Evolutionary conservation across 352 stramenopile genomes (phyloP).

Genomic region (Phytophthora podocarpi): DNA sequence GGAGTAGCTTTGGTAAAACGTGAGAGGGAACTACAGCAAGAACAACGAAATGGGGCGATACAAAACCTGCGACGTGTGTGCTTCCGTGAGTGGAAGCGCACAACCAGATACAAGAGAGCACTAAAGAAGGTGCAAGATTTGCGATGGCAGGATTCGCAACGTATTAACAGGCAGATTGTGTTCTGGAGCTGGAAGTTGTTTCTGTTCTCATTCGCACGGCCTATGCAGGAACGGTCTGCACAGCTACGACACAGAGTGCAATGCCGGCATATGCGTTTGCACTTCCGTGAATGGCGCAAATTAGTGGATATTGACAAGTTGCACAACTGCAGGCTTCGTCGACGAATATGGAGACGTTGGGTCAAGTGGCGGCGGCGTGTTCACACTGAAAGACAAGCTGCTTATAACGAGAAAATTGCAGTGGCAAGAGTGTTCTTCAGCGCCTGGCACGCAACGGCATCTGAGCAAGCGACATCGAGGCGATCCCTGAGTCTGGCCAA

Average conservation of each 20-base stretch:
- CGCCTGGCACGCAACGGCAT: slow-evolving; percentile 48
- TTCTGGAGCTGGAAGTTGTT: slow-evolving; percentile 66
- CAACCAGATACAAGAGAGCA: slow-evolving; percentile 23
- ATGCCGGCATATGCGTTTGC: background rate
- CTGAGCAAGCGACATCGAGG: slow-evolving; percentile 39
- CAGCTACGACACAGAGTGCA: slow-evolving; percentile 13
- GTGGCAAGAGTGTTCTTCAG: slow-evolving; percentile 39
- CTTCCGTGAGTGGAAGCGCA: slow-evolving; percentile 38
- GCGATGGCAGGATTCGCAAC: slow-evolving; percentile 27
- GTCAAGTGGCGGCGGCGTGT: slow-evolving; percentile 14
- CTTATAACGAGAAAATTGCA: slow-evolving; percentile 22
- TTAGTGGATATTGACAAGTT: slow-evolving; percentile 32
- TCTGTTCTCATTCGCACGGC: slow-evolving; percentile 42
- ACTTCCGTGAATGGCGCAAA: slow-evolving; percentile 40
- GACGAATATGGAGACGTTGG: slow-evolving; percentile 49
- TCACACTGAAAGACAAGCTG: slow-evolving; percentile 26
- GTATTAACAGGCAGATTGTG: slow-evolving; percentile 21
- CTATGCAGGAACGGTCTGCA: slow-evolving; percentile 17
- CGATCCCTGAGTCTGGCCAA: slow-evolving; percentile 59
- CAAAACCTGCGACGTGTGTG: slow-evolving; percentile 21
- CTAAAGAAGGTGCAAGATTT: slow-evolving; percentile 25
- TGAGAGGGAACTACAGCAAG: slow-evolving; percentile 10
- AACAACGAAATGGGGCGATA: slow-evolving; percentile 3
- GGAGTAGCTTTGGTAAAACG: slow-evolving; percentile 16
- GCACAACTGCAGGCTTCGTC: slow-evolving; percentile 20